Evolutionary conservation across 2,329 filamentous ascomycete genomes (phyloP), one percentile per base, ranked within the genome.

Genomic region (Clonostachys rhizophaga): DNA sequence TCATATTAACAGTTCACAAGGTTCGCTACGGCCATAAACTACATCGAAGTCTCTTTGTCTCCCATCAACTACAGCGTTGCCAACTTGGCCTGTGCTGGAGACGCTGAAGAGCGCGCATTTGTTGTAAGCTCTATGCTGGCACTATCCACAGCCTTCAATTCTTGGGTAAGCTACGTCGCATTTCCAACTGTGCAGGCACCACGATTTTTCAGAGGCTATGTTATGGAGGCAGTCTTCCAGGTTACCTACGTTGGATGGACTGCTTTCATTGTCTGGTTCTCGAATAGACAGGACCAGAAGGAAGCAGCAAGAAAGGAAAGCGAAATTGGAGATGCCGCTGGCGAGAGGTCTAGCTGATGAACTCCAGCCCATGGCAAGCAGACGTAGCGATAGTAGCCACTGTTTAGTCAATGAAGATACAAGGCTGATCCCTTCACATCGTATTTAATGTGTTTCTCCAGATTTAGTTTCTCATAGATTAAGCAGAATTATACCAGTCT

Each of bases 61-160:
- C 40, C 40, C 17, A 42, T 42, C 7, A 42, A 42, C 40, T 42
- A 42, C 9, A 42, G 40, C 40, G n/a, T 42, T 14, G 40, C 40
- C 16, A 42, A 42, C 16, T 24, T 42, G 20, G 40, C 40, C 2
- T 42, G 40, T 20, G 40, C 40, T 30, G 40, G 18, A 5, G 40
- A 42, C 17, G 40, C 40, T 30, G 40, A 42, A 17, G 40, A 42
- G 16, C 40, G 40, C 5, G 40, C 40, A 11, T 42, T 42, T n/a
- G 33, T 42, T 7, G 33, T 42, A 18, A 42, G 40, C 2, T 65
- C 68, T 7, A 71, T 72, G 65, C 64, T 67, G 18, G 59, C 63
- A 1, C 55, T 69, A 43, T 59, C 60, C 9, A 68, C 63, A 44
- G 65, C 64, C 0, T 67, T 67, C 47, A 63, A 63, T 47, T 60